Evolutionary conservation across 768 basidiomycete genomes (phyloP).

Genomic region (Mycena olivaceomarginata): DNA sequence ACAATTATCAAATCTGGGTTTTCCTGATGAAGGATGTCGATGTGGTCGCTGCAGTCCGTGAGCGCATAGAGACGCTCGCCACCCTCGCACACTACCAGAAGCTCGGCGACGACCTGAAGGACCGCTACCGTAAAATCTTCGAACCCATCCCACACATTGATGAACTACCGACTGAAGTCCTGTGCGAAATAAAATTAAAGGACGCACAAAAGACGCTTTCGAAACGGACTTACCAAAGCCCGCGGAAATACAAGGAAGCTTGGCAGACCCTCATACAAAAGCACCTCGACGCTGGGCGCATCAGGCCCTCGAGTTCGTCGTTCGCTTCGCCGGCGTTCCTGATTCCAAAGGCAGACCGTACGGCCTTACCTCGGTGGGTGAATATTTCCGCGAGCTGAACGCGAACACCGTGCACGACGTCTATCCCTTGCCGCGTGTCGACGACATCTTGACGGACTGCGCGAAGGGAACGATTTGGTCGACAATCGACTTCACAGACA

Average conservation of each 20-base stretch:
- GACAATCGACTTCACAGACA: too few species aligned
- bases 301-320: slow-evolving; percentile 51
- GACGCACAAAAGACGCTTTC: slow-evolving; percentile 46
- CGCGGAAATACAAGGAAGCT: slow-evolving; percentile 53
- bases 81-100: too few species aligned
- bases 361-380: slow-evolving; percentile 56
- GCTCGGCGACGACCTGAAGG: too few species aligned
- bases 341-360: slow-evolving; percentile 56
- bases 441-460: too few species aligned
- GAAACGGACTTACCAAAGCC: slow-evolving; percentile 53
- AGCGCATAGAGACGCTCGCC: too few species aligned
- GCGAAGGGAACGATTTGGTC: too few species aligned
- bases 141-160: slow-evolving; percentile 51
- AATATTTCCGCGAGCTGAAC: slow-evolving; percentile 56
- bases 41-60: too few species aligned
- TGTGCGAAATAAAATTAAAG: slow-evolving; percentile 49
- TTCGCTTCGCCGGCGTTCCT: slow-evolving; percentile 62
- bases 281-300: slow-evolving; percentile 54
- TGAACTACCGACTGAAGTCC: slow-evolving; percentile 48
- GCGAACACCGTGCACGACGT: too few species aligned
- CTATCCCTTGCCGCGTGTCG: too few species aligned
- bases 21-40: too few species aligned
- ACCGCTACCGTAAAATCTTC: too few species aligned
- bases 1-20: too few species aligned
- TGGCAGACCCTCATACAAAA: slow-evolving; percentile 57